These are phyloP conservation scores for Lichtheimia hyalospora DNA, from an alignment of 371 early-diverging fungal genomes.

Conservation along the genomic window DNA sequence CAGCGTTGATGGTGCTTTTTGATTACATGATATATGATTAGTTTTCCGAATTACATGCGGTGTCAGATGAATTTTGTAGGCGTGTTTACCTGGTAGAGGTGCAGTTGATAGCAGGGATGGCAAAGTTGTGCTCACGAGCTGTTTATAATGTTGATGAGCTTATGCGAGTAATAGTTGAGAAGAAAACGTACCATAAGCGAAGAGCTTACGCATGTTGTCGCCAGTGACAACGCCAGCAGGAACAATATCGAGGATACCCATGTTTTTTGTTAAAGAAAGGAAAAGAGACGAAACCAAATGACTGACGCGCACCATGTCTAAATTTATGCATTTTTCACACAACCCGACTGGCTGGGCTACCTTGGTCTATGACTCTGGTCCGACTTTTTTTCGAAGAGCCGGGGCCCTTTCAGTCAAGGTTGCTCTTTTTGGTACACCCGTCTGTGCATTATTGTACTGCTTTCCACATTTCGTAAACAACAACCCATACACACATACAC, in stretches of 20 bases:
- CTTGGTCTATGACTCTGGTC: neutral
- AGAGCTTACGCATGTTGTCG: constrained; percentile 80
- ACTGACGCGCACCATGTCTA: neutral
- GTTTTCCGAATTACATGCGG: too few species aligned
- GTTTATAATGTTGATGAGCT: neutral
- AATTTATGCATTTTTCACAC: constrained; percentile 4
- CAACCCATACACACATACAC: neutral
- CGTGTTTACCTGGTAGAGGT: constrained; percentile 68
- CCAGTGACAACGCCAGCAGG: constrained; percentile 90
- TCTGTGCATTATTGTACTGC: neutral
- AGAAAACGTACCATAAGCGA: constrained; percentile 49
- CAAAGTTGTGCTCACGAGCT: constrained; percentile 67
- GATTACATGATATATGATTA: too few species aligned
- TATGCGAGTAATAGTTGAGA: neutral
- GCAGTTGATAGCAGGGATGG: constrained; percentile 92
- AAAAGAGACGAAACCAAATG: constrained; percentile 1
- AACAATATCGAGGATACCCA: constrained; percentile 80
- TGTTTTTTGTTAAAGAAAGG: constrained; percentile 13
- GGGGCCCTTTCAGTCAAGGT: neutral
- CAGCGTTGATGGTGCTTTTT: constrained; percentile 81
- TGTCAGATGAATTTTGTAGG: too few species aligned
- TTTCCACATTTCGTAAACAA: neutral
- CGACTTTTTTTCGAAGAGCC: constrained; percentile 1
- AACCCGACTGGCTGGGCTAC: neutral
- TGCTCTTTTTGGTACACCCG: too few species aligned